A percentile compares a stretch with the other conserved stretches of the same genome.
phyloP scores from a whole-genome alignment of 2,329 filamentous ascomycete genomes.

The Dothistroma septosporum region DNA sequence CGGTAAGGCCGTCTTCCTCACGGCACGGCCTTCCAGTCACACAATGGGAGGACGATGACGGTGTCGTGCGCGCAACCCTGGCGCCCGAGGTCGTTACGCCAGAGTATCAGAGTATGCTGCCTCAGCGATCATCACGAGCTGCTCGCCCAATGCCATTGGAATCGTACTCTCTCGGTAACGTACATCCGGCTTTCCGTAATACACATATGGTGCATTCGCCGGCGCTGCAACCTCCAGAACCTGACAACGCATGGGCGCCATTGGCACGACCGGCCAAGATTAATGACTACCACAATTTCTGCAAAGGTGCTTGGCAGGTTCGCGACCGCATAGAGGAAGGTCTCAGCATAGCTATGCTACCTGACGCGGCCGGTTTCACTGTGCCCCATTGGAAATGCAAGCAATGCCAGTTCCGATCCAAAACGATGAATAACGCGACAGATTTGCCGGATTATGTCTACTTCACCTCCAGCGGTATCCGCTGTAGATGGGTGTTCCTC shows the following conservation, averaged over 20 bases:
- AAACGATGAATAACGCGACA: background rate
- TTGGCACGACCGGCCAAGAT: background rate
- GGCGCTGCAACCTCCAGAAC: background rate
- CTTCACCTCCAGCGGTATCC: constrained; percentile 9
- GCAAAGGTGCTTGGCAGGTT: constrained; percentile 15
- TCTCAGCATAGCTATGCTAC: constrained; percentile 10
- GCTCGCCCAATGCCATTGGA: background rate
- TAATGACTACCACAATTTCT: constrained; percentile 17
- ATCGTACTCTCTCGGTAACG: background rate
- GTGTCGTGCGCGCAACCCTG: background rate
- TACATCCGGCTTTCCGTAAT: constrained; percentile 6
- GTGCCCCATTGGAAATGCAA: constrained; percentile 16
- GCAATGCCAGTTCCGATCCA: constrained; percentile 13
- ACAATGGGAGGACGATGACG: constrained; percentile 6
- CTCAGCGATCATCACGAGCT: background rate
- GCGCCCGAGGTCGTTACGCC: constrained; percentile 2
- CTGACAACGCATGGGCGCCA: background rate
- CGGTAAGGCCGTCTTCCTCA: background rate
- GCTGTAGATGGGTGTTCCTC: constrained; percentile 20
- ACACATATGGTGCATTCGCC: background rate
- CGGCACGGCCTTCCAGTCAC: background rate
- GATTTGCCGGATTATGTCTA: constrained; percentile 9
- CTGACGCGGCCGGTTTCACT: constrained; percentile 1
- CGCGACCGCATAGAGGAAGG: constrained; percentile 8
- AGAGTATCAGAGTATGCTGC: constrained; percentile 1